Percentiles rank a stretch among this genome's conserved stretches.
Evolutionary conservation across 2,329 filamentous ascomycete genomes (phyloP).

Genomic region (Penicillium corylophilum): DNA sequence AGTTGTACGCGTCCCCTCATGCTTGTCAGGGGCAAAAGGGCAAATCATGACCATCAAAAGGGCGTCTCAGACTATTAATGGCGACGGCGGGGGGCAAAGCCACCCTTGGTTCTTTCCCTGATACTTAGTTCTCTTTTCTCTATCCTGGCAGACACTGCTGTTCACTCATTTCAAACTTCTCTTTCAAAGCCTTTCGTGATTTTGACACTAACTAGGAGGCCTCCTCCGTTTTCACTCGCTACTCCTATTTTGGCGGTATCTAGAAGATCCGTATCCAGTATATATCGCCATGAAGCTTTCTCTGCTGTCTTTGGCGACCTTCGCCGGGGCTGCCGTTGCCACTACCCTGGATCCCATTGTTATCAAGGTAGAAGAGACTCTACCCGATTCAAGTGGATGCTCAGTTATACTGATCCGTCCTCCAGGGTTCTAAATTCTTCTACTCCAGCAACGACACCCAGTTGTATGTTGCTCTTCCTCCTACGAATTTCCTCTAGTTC

Average conservation of each 20-base stretch:
- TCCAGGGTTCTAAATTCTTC: conserved; percentile 79
- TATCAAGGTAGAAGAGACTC: conserved; percentile 58
- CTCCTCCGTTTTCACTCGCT: conserved; percentile 16
- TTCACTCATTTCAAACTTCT: conserved; percentile 13
- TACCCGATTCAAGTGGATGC: not conserved
- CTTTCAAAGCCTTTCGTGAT: conserved; percentile 1
- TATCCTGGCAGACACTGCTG: conserved; percentile 1
- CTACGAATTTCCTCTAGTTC: conserved; percentile 16
- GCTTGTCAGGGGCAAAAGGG: not conserved
- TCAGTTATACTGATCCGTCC: not conserved
- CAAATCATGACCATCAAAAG: conserved; percentile 11
- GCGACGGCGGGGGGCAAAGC: conserved; percentile 10
- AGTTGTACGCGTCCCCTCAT: conserved; percentile 18
- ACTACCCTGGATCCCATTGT: conserved; percentile 56
- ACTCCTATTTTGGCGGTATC: conserved; percentile 5
- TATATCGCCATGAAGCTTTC: conserved; percentile 50
- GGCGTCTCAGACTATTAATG: conserved; percentile 13
- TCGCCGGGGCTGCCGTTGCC: conserved; percentile 47
- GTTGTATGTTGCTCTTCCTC: conserved; percentile 48
- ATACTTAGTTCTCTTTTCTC: conserved; percentile 4
- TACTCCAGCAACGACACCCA: conserved; percentile 73
- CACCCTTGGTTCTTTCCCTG: conserved; percentile 9
- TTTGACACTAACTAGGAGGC: conserved; percentile 3
- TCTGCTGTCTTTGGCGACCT: conserved; percentile 49
- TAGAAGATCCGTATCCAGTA: not conserved